A percentile compares a stretch with the other conserved stretches of the same genome.
Conservation (phyloP, 2,329 filamentous ascomycete species). For the Cadophora sp. region DNA sequence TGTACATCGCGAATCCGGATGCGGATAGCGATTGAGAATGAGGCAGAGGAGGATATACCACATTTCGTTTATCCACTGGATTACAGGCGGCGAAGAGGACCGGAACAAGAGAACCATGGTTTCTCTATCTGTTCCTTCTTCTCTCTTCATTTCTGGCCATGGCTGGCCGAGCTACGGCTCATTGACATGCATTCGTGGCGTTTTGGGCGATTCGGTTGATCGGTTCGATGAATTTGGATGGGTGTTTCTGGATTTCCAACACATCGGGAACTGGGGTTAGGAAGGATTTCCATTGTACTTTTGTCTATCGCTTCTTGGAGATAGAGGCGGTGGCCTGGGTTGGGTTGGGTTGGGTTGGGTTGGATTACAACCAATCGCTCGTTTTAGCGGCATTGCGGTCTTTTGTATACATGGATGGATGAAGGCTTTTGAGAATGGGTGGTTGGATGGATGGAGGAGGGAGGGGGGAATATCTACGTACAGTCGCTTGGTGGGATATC, state of each 20-base stretch:
- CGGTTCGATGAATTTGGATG: constrained; percentile 20
- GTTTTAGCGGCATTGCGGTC: constrained; percentile 27
- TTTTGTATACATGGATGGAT: constrained; percentile 18
- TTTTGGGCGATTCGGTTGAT: constrained; percentile 21
- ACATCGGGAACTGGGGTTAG: background rate
- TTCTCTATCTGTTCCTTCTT: background rate
- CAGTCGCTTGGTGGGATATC: background rate
- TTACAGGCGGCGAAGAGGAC: background rate
- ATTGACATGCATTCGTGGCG: constrained; percentile 24
- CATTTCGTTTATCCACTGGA: background rate
- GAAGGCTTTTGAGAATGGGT: background rate
- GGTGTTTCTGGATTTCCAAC: constrained; percentile 7
- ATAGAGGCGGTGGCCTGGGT: background rate
- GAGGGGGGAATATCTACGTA: background rate
- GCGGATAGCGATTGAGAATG: constrained; percentile 42
- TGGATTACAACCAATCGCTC: constrained; percentile 10
- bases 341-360: background rate
- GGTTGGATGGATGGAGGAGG: background rate
- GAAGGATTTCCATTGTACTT: background rate
- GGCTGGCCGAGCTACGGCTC: constrained; percentile 15
- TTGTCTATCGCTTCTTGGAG: constrained; percentile 3
- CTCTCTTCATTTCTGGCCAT: background rate
- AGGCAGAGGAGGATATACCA: constrained; percentile 31
- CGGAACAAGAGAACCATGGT: background rate
- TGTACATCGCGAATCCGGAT: constrained; percentile 89